Conservation (phyloP, 768 basidiomycete genomes). For the Trametes villosa region DNA sequence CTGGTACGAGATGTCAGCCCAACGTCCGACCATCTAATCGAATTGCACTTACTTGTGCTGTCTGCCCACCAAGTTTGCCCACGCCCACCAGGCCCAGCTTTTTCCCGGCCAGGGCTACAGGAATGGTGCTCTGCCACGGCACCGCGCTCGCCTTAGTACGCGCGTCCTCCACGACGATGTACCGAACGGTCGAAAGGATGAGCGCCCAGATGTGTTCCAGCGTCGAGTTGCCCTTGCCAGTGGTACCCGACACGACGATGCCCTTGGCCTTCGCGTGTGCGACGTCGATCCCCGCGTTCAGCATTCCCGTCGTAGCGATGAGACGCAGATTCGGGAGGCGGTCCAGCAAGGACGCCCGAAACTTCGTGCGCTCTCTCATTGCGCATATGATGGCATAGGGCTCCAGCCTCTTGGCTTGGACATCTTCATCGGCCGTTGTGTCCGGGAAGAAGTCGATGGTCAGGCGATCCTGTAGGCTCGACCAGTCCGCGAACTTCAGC, state of each 20-base stretch:
- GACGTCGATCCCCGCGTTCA: constrained; percentile 55
- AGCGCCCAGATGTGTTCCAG: constrained; percentile 70
- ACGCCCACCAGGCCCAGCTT: constrained; percentile 66
- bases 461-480: constrained; percentile 42
- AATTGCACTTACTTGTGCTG: constrained; percentile 47
- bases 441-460: constrained; percentile 53
- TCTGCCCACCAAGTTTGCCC: constrained; percentile 57
- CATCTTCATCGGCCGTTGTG: constrained; percentile 55
- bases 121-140: constrained; percentile 58
- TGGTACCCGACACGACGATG: constrained; percentile 58
- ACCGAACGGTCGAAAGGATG: constrained; percentile 54
- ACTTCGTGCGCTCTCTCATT: constrained; percentile 70
- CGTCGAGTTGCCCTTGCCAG: constrained; percentile 49
- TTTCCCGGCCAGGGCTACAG: constrained; percentile 54
- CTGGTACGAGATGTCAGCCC: constrained; percentile 29
- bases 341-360: constrained; percentile 52
- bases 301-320: constrained; percentile 59
- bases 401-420: constrained; percentile 51
- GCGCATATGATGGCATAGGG: constrained; percentile 62
- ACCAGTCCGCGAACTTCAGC: constrained; percentile 59
- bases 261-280: constrained; percentile 50
- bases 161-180: constrained; percentile 53
- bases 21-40: background rate
- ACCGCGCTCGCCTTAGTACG: constrained; percentile 49
- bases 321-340: constrained; percentile 62